These are phyloP conservation scores for Ilex asprella DNA, from an alignment of 257 asterid species.

Conservation along the genomic window DNA sequence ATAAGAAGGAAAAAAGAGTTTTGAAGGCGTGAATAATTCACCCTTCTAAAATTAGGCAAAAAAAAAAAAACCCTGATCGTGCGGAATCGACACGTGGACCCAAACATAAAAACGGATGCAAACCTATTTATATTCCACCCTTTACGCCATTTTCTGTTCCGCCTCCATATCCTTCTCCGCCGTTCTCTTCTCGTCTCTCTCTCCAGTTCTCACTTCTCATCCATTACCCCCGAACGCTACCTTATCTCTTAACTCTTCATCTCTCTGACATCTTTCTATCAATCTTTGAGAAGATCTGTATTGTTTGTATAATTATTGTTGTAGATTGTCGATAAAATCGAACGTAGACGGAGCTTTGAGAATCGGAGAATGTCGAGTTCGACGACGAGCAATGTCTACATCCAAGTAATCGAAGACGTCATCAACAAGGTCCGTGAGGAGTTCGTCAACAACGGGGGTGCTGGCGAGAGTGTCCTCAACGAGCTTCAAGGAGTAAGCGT, in stretches of 20 bases:
- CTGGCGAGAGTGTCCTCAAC: constrained; percentile 72
- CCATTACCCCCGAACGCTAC: constrained; percentile 8
- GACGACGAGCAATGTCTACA: constrained; percentile 67
- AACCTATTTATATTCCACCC: constrained; percentile 56
- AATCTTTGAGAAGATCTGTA: neutral
- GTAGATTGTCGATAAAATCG: neutral
- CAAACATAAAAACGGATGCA: constrained; percentile 36
- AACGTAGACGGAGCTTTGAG: constrained; percentile 10
- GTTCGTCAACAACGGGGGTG: constrained; percentile 70
- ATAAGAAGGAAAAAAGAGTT: too few relatives aligned
- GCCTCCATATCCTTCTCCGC: constrained; percentile 18
- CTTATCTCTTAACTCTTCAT: constrained; percentile 12
- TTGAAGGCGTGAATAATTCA: too few relatives aligned
- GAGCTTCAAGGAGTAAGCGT: constrained; percentile 85
- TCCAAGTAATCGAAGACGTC: constrained; percentile 87
- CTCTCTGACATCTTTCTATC: neutral
- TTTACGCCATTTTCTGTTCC: constrained; percentile 29
- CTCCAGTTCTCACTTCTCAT: constrained; percentile 8
- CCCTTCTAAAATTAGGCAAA: too few relatives aligned
- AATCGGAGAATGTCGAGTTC: constrained; percentile 55
- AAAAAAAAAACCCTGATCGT: too few relatives aligned
- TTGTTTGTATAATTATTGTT: neutral
- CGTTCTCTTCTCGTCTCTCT: constrained; percentile 11
- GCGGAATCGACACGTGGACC: constrained; percentile 29
- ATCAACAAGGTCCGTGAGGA: constrained; percentile 84